Evolutionary conservation across 768 basidiomycete species (phyloP), one percentile per base, ranked within the genome.

Genomic region (Gelatoporia subvermispora): DNA sequence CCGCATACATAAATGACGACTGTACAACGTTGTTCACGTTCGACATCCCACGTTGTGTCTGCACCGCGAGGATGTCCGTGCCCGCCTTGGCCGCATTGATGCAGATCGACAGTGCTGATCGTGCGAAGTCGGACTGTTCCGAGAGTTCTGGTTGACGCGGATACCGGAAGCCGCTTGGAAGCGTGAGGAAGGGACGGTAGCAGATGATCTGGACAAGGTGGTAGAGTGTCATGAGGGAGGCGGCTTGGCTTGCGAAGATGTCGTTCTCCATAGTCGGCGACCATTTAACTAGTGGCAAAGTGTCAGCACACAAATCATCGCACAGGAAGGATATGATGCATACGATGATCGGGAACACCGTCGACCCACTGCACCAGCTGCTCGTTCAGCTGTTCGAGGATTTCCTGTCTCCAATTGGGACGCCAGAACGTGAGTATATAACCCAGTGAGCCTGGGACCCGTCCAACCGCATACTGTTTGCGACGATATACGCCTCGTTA

Each of bases 111-210:
- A 87, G 71, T 0, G 84, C 87, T 9, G 84, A 85, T 59, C 82
- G 80, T 2, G 75, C 70, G 25, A 22, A 21, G 28, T 28, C 47
- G 41, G 24, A 39, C 11, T 31, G 43, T 20, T 16, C 23, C 11
- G 17, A 35, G 44, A 35, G n/a, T 28, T 43, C 46, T 13, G 13
- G 28, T 13, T 11, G 8, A 11, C 20, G 20, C 35, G 24, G 24
- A 17, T 39, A 35, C 42, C 35, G 3, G 78, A 52, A 1, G 62
- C 60, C 1, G 76, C 72, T 0, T 10, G 57, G 50, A 16, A 51
- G 36, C 0, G 83, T 84, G 48, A 92, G 82, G 66, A 88, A 90
- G 0, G 87, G 83, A 2, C 88, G 81, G 63, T 91, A 88, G 35
- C 88, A 73, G 31, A 86, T 70, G 52, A 91, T 88, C 62, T 85